These are phyloP conservation scores for Trichoderma sp. DNA, from an alignment of 2,329 filamentous ascomycete genomes.

Conservation along the genomic window DNA sequence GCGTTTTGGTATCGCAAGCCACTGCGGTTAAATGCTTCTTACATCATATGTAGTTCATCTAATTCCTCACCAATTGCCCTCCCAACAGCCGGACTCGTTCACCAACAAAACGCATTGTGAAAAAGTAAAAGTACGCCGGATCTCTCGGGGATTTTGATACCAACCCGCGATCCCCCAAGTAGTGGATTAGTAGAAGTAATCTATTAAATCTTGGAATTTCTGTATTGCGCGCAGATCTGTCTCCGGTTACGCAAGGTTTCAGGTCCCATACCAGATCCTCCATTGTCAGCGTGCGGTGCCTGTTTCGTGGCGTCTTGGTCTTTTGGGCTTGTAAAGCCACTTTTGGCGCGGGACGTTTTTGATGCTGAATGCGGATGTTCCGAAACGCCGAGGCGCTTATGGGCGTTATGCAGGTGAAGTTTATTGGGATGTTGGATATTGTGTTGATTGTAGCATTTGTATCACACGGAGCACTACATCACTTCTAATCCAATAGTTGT, in stretches of 20 bases:
- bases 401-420: not conserved
- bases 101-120: not conserved
- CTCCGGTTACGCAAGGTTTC: not conserved
- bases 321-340: not conserved
- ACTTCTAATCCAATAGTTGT: too few relatives aligned
- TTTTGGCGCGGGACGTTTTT: not conserved
- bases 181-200: not conserved
- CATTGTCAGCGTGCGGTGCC: not conserved
- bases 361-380: not conserved
- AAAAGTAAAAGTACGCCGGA: not conserved
- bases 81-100: not conserved
- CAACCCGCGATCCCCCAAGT: too few relatives aligned
- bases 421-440: not conserved
- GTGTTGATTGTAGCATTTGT: not conserved
- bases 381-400: not conserved
- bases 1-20: not conserved
- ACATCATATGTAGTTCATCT: not conserved
- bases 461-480: not conserved
- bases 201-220: not conserved
- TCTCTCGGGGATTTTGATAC: not conserved
- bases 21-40: not conserved
- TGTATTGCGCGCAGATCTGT: not conserved
- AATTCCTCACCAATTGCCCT: not conserved
- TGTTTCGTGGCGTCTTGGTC: not conserved
- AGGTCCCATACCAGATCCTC: not conserved